phyloP scores from a whole-genome alignment of 2,329 filamentous ascomycete genomes.

The Cladophialophora immunda region DNA sequence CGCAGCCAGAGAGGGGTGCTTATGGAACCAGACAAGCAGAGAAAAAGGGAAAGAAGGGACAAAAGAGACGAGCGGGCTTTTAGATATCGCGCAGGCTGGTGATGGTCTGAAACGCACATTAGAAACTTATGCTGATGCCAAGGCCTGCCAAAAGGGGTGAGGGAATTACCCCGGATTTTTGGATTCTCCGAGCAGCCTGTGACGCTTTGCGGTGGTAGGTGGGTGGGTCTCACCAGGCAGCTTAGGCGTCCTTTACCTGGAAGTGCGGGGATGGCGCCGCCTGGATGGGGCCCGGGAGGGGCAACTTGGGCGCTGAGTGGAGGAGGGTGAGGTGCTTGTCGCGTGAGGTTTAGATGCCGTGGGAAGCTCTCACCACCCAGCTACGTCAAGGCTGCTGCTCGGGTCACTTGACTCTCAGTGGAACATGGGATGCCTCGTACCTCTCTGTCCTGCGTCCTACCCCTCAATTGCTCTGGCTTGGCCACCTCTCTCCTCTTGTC shows the following conservation, averaged over 20 bases:
- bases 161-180: conserved; percentile 37
- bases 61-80: conserved; percentile 34
- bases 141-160: background rate
- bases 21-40: conserved; percentile 31
- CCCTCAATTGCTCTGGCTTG: conserved; percentile 33
- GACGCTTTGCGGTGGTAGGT: conserved; percentile 1
- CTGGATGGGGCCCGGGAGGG: background rate
- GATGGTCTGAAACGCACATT: background rate
- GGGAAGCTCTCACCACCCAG: conserved; percentile 4
- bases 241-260: conserved; percentile 8
- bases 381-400: background rate
- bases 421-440: conserved; percentile 17
- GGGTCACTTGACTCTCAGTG: conserved; percentile 29
- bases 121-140: conserved; percentile 2
- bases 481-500: conserved; percentile 25
- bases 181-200: conserved; percentile 30
- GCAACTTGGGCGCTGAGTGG: conserved; percentile 5
- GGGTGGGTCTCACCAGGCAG: background rate
- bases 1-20: conserved; percentile 38
- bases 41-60: conserved; percentile 31
- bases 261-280: conserved; percentile 32
- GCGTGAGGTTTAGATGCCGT: conserved; percentile 29
- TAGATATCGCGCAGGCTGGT: conserved; percentile 14
- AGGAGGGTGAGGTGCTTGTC: conserved; percentile 27
- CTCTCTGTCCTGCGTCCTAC: conserved; percentile 21